Evolutionary conservation across 305 asterid genomes (phyloP), one percentile per base, ranked within the genome.

Genomic region (Plantago lanceolata): DNA sequence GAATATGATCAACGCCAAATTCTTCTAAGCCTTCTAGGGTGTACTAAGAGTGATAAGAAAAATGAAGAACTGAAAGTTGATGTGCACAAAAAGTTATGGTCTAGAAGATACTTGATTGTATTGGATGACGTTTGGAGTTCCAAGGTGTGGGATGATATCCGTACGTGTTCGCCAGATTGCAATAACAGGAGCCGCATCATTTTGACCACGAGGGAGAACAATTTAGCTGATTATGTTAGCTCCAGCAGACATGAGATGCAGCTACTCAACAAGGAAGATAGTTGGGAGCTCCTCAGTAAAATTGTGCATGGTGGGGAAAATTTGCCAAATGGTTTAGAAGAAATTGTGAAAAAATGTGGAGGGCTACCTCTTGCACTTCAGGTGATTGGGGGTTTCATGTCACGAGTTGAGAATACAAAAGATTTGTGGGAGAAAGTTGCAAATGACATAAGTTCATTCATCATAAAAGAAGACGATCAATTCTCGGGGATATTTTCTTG

Each of bases 321-420:
- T 17, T 51, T 26, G 28, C 21, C 57, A 18, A 18, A 28, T 19
- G 57, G 19, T 18, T 18, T 51, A 28, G 57, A 51, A 51, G 1
- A 18, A 16, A 19, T 51, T 19, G 57, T 24, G 57, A 6, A 5
- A 19, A 51, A 28, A 51, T 51, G 57, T 7, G 57, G 57, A 51
- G 57, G 57, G 21, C 31, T 19, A 18, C 57, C 57, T 51, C 57
- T 51, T 51, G 57, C 57, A 19, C 19, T 51, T 51, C 57, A 51
- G 21, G 57, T 51, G 26, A 51, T 51, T 17, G 28, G 57, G 19
- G 57, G 57, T 18, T 16, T 51, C 21, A 24, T 51, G 3, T 51
- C 57, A 18, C 57, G 14, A 16, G 57, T 26, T 0, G 57, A 51
- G 57, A 51, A 0, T 4, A 19, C 3, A 4, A 51, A 19, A 20